Conservation (phyloP, 2,329 filamentous ascomycete species). For the Aspergillus intermedius region DNA sequence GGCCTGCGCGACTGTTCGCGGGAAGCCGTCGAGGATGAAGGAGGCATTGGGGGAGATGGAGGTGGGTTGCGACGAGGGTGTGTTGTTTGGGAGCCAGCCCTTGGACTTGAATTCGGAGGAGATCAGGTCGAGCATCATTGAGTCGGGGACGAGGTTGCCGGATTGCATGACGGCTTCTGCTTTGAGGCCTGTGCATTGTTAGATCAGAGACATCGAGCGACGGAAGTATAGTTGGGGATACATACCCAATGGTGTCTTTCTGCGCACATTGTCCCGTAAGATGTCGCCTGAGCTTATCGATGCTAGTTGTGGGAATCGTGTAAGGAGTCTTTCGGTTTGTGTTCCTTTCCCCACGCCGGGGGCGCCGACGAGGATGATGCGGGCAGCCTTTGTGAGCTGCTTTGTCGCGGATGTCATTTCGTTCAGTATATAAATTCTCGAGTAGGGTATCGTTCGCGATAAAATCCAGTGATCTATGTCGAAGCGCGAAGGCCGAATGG, state of each 20-base stretch:
- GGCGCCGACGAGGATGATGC: conserved; percentile 89
- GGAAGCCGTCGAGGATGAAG: conserved; percentile 94
- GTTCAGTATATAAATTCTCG: background rate
- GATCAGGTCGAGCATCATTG: conserved; percentile 86
- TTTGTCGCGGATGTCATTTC: conserved; percentile 31
- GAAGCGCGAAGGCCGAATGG: background rate
- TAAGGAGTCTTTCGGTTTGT: conserved; percentile 80
- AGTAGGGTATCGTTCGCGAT: background rate
- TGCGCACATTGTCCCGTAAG: conserved; percentile 85
- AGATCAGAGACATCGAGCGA: conserved; percentile 3
- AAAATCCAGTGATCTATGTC: background rate
- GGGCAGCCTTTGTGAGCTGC: conserved; percentile 69
- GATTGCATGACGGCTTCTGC: conserved; percentile 83
- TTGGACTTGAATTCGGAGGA: conserved; percentile 78
- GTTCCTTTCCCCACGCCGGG: conserved; percentile 98
- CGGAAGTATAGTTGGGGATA: background rate
- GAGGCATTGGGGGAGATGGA: conserved; percentile 70
- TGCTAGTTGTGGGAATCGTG: conserved; percentile 79
- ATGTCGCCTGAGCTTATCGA: conserved; percentile 93
- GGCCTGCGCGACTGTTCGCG: conserved; percentile 78
- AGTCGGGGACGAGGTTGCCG: conserved; percentile 84
- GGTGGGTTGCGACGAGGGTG: conserved; percentile 35
- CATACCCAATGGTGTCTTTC: conserved; percentile 75
- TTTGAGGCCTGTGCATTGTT: conserved; percentile 62
- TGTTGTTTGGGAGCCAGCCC: conserved; percentile 63